phyloP scores from a whole-genome alignment of 257 asterid genomes.

The Nicotiana otophora region DNA sequence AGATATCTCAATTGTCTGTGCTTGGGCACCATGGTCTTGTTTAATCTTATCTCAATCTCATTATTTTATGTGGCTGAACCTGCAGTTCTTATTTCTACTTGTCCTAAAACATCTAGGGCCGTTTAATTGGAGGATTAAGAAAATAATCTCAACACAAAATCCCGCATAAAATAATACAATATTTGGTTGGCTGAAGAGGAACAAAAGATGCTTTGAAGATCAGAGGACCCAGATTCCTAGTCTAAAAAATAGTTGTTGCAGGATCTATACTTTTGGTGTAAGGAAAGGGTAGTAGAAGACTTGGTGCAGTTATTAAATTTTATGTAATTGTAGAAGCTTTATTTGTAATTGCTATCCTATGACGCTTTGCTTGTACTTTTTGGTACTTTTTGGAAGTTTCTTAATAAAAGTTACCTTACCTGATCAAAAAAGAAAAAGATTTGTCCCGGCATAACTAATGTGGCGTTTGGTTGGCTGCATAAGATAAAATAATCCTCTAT shows the following conservation, averaged over 20 bases:
- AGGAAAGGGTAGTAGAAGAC: no score
- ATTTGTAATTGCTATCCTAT: no score
- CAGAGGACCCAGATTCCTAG: no score
- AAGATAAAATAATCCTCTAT: neutral
- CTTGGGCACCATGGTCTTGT: neutral
- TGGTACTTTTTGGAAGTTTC: no score
- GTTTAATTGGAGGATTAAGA: neutral
- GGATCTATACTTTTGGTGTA: no score
- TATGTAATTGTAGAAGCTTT: no score
- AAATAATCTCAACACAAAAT: neutral
- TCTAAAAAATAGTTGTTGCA: no score
- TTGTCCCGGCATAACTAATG: neutral
- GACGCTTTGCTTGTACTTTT: no score
- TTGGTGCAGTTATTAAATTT: no score
- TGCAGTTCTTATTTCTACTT: neutral
- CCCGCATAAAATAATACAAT: neutral
- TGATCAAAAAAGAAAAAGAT: neutral
- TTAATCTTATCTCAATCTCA: neutral
- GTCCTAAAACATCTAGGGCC: neutral
- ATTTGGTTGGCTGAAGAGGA: neutral
- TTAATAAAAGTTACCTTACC: no score
- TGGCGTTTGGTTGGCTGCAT: neutral
- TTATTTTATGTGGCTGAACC: neutral
- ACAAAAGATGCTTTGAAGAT: no score
- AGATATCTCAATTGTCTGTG: neutral